Conservation (phyloP, 148 eudicot genomes). For the Silene uniflora region DNA sequence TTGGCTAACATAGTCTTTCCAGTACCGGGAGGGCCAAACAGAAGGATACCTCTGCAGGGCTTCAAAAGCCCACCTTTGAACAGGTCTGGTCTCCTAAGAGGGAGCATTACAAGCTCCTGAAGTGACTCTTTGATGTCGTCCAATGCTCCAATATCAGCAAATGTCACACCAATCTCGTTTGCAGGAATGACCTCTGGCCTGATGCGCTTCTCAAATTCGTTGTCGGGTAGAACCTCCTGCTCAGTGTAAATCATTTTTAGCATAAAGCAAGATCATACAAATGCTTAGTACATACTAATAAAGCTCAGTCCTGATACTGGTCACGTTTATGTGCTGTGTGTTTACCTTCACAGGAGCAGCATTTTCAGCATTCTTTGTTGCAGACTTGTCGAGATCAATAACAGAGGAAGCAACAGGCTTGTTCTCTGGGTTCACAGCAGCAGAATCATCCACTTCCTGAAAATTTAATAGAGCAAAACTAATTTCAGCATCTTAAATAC, state of each 20-base stretch:
- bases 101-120: constrained; percentile 92
- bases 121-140: constrained; percentile 84
- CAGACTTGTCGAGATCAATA: constrained; percentile 57
- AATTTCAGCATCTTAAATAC: background rate
- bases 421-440: constrained; percentile 45
- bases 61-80: constrained; percentile 93
- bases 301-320: background rate
- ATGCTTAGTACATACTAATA: too few species aligned
- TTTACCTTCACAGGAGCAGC: constrained; percentile 43
- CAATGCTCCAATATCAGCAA: constrained; percentile 75
- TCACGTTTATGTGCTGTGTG: constrained; percentile 49
- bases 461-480: background rate
- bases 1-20: constrained; percentile 95
- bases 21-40: constrained; percentile 95
- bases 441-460: constrained; percentile 41
- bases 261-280: constrained; percentile 4
- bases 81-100: constrained; percentile 81
- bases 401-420: constrained; percentile 39
- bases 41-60: constrained; percentile 85
- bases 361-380: constrained; percentile 61
- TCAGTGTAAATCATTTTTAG: constrained; percentile 11
- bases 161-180: constrained; percentile 74
- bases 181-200: constrained; percentile 94
- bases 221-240: constrained; percentile 84
- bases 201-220: constrained; percentile 86